Base-by-base conservation (phyloP, 2,329 filamentous ascomycete species). In the Aspergillus versicolor region DNA sequence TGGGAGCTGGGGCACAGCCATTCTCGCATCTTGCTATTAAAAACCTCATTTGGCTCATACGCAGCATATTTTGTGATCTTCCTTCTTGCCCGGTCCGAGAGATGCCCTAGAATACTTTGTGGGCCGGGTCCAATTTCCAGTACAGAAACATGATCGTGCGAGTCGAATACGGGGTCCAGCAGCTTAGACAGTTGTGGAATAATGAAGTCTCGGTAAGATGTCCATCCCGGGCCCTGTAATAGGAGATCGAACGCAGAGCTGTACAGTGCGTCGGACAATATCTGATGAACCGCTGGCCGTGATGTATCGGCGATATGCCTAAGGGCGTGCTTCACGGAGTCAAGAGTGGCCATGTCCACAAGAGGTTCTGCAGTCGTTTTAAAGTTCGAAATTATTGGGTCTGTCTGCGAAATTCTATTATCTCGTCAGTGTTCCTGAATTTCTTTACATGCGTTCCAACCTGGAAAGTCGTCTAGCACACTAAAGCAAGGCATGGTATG, bases 101-200 rank as follows among this genome's bases (percentile, higher is more conserved):
- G 70, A 65, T 75, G 53, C 54, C 72, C 80, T 46, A 88, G 73
- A 6, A 87, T 63, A 61, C 76, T 86, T 67, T 78, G 74, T 0
- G 82, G 78, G 9, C 85, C 85, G 0, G 85, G 82, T 61, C 83
- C 83, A 48, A 87, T 81, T 63, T 88, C 85, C 7, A 88, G 74
- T 13, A 80, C 77, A 4, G 84, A 85, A 59, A 87, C 68, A 4
- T 45, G 21, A 11, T 64, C 9, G 2, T 17, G 40, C 2, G 40
- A 42, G n/a, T 12, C 7, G 32, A 17, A 48, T 30, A 73, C 75
- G 4, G 78, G 79, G 30, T 70, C 64, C 60, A 80, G 67, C 32
- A 82, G 70, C 55, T 68, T 64, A 47, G 71, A 70, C 4, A 86
- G 69, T 43, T 82, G 76, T 34, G 61, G 61, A 7, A 65, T 70